A percentile compares a stretch with the other conserved stretches of the same genome.
Evolutionary conservation across 1,284 basidiomycete species (phyloP).

Genomic region (Phellopilus nigrolimitatus): DNA sequence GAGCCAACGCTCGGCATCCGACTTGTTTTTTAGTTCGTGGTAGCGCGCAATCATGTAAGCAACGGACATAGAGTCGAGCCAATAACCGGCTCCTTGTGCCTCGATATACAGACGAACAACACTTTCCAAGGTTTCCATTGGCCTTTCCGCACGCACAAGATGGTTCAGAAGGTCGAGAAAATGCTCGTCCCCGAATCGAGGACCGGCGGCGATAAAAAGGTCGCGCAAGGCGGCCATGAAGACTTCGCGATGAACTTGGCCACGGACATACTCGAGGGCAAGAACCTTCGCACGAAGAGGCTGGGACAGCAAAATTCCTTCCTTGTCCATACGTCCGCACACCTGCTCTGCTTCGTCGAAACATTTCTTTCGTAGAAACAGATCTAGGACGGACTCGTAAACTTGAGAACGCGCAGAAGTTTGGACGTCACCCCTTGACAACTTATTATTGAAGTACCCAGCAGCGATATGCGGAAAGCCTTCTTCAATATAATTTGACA

Average conservation of each 20-base stretch:
- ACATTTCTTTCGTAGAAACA: slow-evolving; percentile 6
- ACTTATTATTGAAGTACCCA: background rate
- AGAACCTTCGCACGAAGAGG: slow-evolving; percentile 5
- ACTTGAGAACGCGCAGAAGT: background rate
- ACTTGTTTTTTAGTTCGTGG: background rate
- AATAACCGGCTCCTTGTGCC: background rate
- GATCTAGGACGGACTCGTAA: slow-evolving; percentile 6
- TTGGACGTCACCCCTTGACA: background rate
- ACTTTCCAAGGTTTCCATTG: background rate
- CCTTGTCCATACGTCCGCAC: background rate
- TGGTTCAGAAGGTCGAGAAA: slow-evolving; percentile 6
- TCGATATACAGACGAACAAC: background rate
- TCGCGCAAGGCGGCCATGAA: slow-evolving; percentile 4
- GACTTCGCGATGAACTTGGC: background rate
- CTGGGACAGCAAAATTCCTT: background rate
- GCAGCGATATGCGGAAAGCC: background rate
- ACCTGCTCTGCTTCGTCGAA: slow-evolving; percentile 9
- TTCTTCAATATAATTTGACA: background rate
- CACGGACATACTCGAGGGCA: background rate
- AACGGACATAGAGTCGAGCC: slow-evolving; percentile 5
- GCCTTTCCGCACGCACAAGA: background rate
- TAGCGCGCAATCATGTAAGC: slow-evolving; percentile 6
- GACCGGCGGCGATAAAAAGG: background rate
- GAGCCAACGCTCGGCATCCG: slow-evolving; percentile 11
- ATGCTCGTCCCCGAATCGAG: background rate